Evolutionary conservation across 139 green algal genomes (phyloP), one percentile per base, ranked within the genome.

Genomic region (Marvania coccoides): DNA sequence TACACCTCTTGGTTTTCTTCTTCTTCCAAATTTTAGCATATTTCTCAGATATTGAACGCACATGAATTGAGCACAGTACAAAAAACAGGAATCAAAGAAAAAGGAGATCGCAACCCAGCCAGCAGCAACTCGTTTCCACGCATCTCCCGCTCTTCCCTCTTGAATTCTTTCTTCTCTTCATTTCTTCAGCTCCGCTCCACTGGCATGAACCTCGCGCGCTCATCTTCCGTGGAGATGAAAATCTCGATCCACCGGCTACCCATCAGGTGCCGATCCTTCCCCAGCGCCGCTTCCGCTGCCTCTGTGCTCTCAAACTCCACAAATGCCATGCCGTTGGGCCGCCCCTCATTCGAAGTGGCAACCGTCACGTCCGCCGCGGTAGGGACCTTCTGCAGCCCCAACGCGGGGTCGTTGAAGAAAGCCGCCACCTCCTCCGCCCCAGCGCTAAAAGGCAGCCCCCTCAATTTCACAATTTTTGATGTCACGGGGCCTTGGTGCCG

Each of bases 181-280:
- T 51, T 51, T 51, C 19, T 19, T 51, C 42, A 51, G 19, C 42
- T 51, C 19, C 42, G 19, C 42, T 51, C 42, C 19, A 28, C 42
- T 51, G 57, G 57, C n/a, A 67, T 10, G 19, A 39, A 71, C 13
- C 65, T 23, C 10, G 54, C 55, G 14, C 54, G 38, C 57, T 91
- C 85, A 28, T 88, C 84, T 12, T 67, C 35, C 28, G 58, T 86
- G 13, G 76, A 81, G 1, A 79, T 64, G 66, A 95, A 95, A 30
- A 94, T 74, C 75, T 95, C 89, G 10, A 96, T 78, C 73, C 95
- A 96, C 24, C 90, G 79, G 3, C 67, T 82, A n/a, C 90, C 90
- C 76, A 96, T 86, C 45, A 81, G 85, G 74, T 88, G 75, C 36
- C 83, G 81, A 70, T 96, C 77, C 68, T 93, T 92, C 26, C 33